phyloP scores from a whole-genome alignment of 2,329 filamentous ascomycete species.

The Penicillium glabrum region DNA sequence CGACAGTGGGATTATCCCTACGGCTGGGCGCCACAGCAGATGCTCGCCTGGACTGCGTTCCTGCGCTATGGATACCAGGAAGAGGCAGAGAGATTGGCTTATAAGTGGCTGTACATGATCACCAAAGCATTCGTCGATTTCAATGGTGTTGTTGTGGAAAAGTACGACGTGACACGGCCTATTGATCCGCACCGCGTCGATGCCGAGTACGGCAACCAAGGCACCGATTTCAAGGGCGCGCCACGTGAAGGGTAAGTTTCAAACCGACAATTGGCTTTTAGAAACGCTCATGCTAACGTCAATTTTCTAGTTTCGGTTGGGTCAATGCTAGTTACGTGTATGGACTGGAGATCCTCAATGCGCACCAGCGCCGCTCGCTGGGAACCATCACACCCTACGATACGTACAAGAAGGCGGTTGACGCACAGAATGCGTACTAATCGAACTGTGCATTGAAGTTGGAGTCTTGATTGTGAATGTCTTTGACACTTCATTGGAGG shows the following conservation, averaged over 20 bases:
- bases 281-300: constrained; percentile 4
- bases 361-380: constrained; percentile 84
- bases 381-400: constrained; percentile 86
- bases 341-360: constrained; percentile 82
- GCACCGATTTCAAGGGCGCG: constrained; percentile 90
- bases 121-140: constrained; percentile 98
- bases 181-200: constrained; percentile 91
- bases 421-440: constrained; percentile 32
- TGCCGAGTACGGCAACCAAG: constrained; percentile 97
- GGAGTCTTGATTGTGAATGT: background rate
- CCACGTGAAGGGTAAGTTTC: constrained; percentile 85
- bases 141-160: constrained; percentile 97
- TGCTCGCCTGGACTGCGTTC: constrained; percentile 92
- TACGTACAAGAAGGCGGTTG: constrained; percentile 69
- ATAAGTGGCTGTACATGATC: constrained; percentile 98
- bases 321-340: constrained; percentile 98
- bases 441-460: background rate
- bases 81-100: constrained; percentile 84
- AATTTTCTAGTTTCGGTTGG: constrained; percentile 78
- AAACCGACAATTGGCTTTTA: background rate
- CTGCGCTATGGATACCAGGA: constrained; percentile 88
- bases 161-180: constrained; percentile 92
- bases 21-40: constrained; percentile 98
- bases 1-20: constrained; percentile 98
- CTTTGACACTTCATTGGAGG: background rate